A percentile compares a stretch with the other conserved stretches of the same genome.
Evolutionary conservation across 2,329 filamentous ascomycete genomes (phyloP).

Genomic region (Lasiodiplodia gonubiensis): DNA sequence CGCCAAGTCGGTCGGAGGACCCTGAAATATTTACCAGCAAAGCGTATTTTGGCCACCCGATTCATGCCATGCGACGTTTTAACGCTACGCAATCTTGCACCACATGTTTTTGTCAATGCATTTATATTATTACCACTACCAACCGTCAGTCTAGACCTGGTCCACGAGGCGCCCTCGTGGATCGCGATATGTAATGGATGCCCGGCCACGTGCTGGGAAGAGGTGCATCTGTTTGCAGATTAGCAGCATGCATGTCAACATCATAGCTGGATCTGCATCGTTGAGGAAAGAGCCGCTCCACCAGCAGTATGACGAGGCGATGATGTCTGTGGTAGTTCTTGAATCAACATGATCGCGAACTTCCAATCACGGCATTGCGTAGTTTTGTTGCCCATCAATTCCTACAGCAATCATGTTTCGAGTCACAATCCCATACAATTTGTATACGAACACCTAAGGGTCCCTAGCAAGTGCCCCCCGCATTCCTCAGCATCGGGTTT

Average conservation of each 20-base stretch:
- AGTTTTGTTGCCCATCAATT: no score
- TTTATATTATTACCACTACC: not conserved
- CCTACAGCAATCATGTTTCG: not conserved
- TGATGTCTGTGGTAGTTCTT: not conserved
- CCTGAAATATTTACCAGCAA: not conserved
- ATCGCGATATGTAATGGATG: not conserved
- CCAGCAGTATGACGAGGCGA: not conserved
- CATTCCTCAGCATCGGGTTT: not conserved
- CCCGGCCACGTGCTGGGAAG: not conserved
- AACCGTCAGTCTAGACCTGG: not conserved
- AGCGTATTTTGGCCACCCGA: not conserved
- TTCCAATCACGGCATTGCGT: not conserved
- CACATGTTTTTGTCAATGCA: not conserved
- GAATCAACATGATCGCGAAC: not conserved
- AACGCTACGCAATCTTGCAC: conserved; percentile 13
- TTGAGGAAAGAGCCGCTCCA: conserved; percentile 1
- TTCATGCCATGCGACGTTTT: not conserved
- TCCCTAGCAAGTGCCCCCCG: not conserved
- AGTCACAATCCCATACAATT: not conserved
- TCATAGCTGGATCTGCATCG: not conserved
- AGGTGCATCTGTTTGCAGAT: not conserved
- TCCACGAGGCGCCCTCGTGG: conserved; percentile 7
- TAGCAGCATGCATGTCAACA: not conserved
- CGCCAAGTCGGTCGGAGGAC: not conserved
- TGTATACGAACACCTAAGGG: not conserved